These are phyloP conservation scores for Phaeosphaeria sp. DNA, from an alignment of 2,329 filamentous ascomycete genomes.

Conservation along the genomic window DNA sequence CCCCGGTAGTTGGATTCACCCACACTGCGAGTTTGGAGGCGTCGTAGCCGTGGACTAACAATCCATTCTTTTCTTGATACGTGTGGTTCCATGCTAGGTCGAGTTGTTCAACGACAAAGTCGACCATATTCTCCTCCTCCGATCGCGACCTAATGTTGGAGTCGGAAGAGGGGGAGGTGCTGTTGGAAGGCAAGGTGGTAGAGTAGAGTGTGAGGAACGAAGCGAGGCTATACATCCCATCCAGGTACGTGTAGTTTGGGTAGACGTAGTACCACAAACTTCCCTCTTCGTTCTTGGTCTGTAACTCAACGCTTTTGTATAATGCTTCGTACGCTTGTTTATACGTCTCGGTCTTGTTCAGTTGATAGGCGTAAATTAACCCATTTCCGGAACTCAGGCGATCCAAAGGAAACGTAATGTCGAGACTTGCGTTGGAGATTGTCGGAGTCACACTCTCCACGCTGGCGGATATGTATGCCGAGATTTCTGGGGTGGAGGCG, in stretches of 20 bases:
- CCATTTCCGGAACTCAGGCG: conserved; percentile 39
- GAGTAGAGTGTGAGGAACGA: conserved; percentile 51
- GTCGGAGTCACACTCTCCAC: conserved; percentile 18
- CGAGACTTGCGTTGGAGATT: conserved; percentile 24
- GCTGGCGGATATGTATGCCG: conserved; percentile 22
- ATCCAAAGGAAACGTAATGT: conserved; percentile 36
- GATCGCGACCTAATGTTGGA: too few relatives aligned
- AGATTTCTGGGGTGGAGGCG: conserved; percentile 6
- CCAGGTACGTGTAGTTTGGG: conserved; percentile 61
- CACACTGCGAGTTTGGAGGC: conserved; percentile 57
- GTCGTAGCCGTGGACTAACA: conserved; percentile 65
- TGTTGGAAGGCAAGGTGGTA: too few relatives aligned
- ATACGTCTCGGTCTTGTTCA: conserved; percentile 22
- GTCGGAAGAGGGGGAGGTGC: background rate
- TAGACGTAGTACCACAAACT: conserved; percentile 53
- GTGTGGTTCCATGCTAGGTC: conserved; percentile 56
- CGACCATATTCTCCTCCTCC: too few relatives aligned
- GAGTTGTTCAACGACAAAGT: conserved; percentile 22
- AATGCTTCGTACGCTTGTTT: conserved; percentile 15
- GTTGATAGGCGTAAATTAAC: conserved; percentile 24
- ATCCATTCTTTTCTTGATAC: conserved; percentile 45
- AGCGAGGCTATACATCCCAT: conserved; percentile 60
- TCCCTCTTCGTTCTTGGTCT: conserved; percentile 35
- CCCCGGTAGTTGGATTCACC: conserved; percentile 60
- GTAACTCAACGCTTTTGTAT: conserved; percentile 30